A percentile compares a stretch with the other conserved stretches of the same genome.
These are phyloP conservation scores for Aspergillus arachidicola DNA, from an alignment of 2,329 filamentous ascomycete genomes.

Conservation along the genomic window DNA sequence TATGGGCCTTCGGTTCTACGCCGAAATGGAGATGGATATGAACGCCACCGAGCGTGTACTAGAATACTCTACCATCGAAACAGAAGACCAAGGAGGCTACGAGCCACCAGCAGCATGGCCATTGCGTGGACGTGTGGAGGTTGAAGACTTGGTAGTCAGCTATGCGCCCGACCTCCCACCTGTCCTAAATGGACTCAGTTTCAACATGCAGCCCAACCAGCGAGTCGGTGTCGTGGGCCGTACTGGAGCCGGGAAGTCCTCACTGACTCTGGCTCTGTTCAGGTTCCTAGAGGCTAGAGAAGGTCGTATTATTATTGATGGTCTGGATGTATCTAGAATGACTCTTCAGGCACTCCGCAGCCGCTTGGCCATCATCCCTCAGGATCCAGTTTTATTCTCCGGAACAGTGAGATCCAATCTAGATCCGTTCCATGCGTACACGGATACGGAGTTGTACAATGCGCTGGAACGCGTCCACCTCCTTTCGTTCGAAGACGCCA, in stretches of 20 bases:
- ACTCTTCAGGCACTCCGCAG: slow-evolving; percentile 62
- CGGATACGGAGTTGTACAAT: slow-evolving; percentile 68
- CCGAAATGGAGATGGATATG: slow-evolving; percentile 75
- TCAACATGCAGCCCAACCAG: slow-evolving; percentile 26
- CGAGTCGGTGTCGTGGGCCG: slow-evolving; percentile 33
- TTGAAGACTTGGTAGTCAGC: slow-evolving; percentile 69
- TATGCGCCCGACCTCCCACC: slow-evolving; percentile 70
- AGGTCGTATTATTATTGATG: slow-evolving; percentile 31
- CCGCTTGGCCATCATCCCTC: slow-evolving; percentile 76
- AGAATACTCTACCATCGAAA: slow-evolving; percentile 71
- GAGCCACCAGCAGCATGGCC: slow-evolving; percentile 74
- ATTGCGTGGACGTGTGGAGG: slow-evolving; percentile 68
- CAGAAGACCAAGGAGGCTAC: slow-evolving; percentile 64
- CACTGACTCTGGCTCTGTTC: slow-evolving; percentile 29
- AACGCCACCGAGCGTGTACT: slow-evolving; percentile 75
- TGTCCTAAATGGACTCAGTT: slow-evolving; percentile 23
- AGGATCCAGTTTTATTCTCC: slow-evolving; percentile 80
- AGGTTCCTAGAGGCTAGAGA: slow-evolving; percentile 25
- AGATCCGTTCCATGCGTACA: slow-evolving; percentile 72
- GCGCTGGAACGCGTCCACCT: slow-evolving; percentile 72
- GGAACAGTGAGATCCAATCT: slow-evolving; percentile 76
- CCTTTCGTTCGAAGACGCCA: slow-evolving; percentile 49
- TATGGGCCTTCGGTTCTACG: slow-evolving; percentile 69
- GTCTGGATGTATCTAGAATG: slow-evolving; percentile 51
- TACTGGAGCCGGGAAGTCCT: slow-evolving; percentile 33